Conservation (phyloP, 768 basidiomycete species). For the Tylopilus balloui region DNA sequence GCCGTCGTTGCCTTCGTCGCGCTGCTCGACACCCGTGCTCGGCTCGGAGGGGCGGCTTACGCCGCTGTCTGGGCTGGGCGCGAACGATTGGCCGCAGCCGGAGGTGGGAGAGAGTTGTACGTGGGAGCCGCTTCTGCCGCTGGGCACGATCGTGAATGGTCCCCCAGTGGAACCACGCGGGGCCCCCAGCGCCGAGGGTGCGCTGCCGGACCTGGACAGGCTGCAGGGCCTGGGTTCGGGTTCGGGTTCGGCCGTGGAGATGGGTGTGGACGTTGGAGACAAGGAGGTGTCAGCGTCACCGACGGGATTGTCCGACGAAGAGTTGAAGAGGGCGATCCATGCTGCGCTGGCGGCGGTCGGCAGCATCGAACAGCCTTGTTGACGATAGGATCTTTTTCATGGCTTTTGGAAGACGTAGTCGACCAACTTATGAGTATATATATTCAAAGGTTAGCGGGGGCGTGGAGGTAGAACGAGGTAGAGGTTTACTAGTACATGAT, state of each 20-base stretch:
- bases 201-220: background rate
- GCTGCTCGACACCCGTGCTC: conserved; percentile 5
- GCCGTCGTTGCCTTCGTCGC: too few relatives aligned
- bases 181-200: background rate
- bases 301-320: conserved; percentile 18
- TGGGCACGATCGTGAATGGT: background rate
- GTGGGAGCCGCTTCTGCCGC: conserved; percentile 20
- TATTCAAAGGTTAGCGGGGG: too few relatives aligned
- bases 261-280: background rate
- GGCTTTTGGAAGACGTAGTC: too few relatives aligned
- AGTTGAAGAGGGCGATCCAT: conserved; percentile 22
- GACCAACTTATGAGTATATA: background rate
- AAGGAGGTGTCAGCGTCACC: background rate
- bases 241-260: background rate
- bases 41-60: conserved; percentile 14
- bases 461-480: too few relatives aligned
- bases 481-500: too few relatives aligned
- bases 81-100: conserved; percentile 28
- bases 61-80: conserved; percentile 9
- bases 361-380: background rate
- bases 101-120: conserved; percentile 30
- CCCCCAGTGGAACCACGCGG: background rate
- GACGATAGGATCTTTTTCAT: background rate
- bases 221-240: background rate
- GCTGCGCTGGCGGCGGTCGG: conserved; percentile 20